Conservation (phyloP, 1,284 basidiomycete genomes). For the Heimioporus retisporus region DNA sequence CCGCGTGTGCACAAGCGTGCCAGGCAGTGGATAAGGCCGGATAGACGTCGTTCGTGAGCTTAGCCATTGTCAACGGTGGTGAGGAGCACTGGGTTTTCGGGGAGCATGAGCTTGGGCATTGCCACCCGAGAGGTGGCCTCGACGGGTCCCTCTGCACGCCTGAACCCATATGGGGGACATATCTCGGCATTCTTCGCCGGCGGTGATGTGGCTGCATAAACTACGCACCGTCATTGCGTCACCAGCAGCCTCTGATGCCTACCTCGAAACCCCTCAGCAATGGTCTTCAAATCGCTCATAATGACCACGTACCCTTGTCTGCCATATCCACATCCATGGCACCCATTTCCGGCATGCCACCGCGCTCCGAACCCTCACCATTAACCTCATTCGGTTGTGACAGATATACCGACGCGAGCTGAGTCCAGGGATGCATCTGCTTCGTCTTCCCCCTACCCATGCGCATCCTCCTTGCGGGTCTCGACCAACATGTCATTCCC, state of each 20-base stretch:
- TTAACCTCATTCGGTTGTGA: conserved; percentile 8
- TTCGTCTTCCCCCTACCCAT: conserved; percentile 19
- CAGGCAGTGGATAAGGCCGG: too few relatives aligned
- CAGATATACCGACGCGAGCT: conserved; percentile 36
- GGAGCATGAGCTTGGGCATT: conserved; percentile 33
- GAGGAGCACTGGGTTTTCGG: conserved; percentile 14
- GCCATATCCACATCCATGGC: conserved; percentile 1
- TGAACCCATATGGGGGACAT: background rate
- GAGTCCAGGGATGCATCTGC: conserved; percentile 31
- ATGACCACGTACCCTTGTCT: conserved; percentile 22
- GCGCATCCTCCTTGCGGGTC: background rate
- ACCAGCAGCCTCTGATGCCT: background rate
- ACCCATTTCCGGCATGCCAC: too few relatives aligned
- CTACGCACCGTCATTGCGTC: conserved; percentile 23
- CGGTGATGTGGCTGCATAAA: background rate
- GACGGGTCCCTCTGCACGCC: background rate
- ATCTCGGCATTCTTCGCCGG: conserved; percentile 8
- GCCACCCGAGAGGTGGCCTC: background rate
- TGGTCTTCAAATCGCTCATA: background rate
- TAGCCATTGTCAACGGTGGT: background rate
- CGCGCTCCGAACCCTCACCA: background rate
- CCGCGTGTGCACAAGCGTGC: too few relatives aligned
- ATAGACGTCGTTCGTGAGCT: conserved; percentile 1
- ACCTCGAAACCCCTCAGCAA: conserved; percentile 13
- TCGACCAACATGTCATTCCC: too few relatives aligned